Conservation (phyloP, 139 green algal species). For the Coelastrella sp. region DNA sequence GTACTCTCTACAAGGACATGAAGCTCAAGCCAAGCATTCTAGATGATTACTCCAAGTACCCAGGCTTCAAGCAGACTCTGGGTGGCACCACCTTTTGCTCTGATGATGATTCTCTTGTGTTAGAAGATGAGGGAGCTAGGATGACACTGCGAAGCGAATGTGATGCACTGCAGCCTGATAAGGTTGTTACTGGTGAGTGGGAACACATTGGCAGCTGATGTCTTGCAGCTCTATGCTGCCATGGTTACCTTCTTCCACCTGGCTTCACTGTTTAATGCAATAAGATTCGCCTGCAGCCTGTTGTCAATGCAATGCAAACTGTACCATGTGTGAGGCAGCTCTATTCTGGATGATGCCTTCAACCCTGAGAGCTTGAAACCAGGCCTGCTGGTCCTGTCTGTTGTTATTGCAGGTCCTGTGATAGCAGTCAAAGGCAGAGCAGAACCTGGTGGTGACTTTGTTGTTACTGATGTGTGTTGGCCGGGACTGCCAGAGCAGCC, state of each 20-base stretch:
- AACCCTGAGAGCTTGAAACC: not conserved
- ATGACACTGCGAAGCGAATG: slow-evolving; percentile 62
- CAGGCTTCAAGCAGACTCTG: slow-evolving; percentile 46
- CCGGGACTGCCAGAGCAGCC: slow-evolving; percentile 57
- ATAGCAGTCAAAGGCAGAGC: slow-evolving; percentile 81
- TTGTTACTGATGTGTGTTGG: slow-evolving; percentile 70
- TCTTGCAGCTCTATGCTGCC: no score
- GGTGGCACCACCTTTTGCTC: slow-evolving; percentile 52
- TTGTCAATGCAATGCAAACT: no score
- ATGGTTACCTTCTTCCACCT: no score
- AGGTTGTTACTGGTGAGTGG: slow-evolving; percentile 81
- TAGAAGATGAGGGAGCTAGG: slow-evolving; percentile 96
- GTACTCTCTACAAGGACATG: slow-evolving; percentile 98
- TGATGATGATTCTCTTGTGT: slow-evolving; percentile 83
- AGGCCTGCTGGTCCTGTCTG: not conserved
- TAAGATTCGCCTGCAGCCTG: no score
- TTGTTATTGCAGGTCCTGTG: slow-evolving; percentile 75
- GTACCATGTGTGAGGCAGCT: no score
- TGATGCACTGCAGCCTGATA: slow-evolving; percentile 56
- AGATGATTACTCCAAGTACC: slow-evolving; percentile 94
- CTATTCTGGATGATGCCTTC: no score
- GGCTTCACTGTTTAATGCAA: no score
- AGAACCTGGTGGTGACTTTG: slow-evolving; percentile 78
- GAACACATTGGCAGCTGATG: no score
- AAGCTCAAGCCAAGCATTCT: slow-evolving; percentile 95